A percentile compares a stretch with the other conserved stretches of the same genome.
Evolutionary conservation across 108 stramenopile species (phyloP).

Genomic region (Schizochytrium sp.): DNA sequence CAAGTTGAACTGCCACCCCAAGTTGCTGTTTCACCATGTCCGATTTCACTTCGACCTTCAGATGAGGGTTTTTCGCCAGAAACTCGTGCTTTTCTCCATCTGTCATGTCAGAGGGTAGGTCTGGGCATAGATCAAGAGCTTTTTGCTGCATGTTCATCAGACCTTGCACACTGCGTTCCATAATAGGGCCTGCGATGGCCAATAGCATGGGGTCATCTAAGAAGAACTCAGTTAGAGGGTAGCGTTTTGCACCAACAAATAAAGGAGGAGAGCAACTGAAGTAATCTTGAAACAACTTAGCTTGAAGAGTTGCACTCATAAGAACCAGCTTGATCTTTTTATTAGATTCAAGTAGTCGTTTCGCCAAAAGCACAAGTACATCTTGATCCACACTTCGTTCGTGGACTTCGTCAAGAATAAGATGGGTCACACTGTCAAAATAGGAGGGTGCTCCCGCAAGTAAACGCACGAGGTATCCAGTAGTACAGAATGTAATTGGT

Average conservation of each 20-base stretch:
- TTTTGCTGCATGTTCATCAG: background rate
- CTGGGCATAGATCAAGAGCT: background rate
- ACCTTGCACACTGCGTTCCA: background rate
- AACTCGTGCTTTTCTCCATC: background rate
- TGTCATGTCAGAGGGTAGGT: background rate
- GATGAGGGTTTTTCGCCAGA: background rate
- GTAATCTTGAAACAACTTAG: conserved; percentile 44
- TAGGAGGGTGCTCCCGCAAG: background rate
- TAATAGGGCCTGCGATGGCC: background rate
- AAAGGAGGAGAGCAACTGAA: conserved; percentile 18
- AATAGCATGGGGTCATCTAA: background rate
- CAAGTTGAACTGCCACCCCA: background rate
- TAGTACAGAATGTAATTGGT: conserved; percentile 11
- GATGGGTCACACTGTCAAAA: conserved; percentile 74
- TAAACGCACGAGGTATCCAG: conserved; percentile 37
- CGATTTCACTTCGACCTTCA: background rate
- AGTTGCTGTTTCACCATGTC: background rate
- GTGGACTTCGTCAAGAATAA: conserved; percentile 85
- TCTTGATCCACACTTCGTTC: conserved; percentile 81
- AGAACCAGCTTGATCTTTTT: conserved; percentile 22
- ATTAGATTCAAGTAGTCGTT: background rate
- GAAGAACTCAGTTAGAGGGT: background rate
- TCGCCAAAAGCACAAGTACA: conserved; percentile 75
- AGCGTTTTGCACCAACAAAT: conserved; percentile 40
- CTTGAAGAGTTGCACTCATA: conserved; percentile 62